phyloP scores from a whole-genome alignment of 2,329 filamentous ascomycete genomes.

The Colletotrichum coccodes region DNA sequence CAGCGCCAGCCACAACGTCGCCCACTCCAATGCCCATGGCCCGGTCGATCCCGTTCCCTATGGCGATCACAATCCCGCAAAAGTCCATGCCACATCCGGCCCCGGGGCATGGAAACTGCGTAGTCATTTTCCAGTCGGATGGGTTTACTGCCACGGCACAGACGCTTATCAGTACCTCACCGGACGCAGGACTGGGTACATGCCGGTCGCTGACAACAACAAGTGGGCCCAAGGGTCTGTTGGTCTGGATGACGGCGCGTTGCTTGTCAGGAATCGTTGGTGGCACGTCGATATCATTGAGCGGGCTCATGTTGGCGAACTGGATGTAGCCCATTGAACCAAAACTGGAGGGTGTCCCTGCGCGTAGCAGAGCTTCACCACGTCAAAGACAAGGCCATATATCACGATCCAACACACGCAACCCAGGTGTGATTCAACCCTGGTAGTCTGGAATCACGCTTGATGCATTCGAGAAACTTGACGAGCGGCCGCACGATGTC shows the following conservation, averaged over 20 bases:
- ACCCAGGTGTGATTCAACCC: no score
- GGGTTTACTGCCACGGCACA: constrained; percentile 48
- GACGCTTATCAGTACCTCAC: constrained; percentile 36
- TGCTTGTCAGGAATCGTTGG: not conserved
- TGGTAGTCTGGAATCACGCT: no score
- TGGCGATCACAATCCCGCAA: constrained; percentile 42
- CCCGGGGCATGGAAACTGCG: constrained; percentile 38
- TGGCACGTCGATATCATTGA: no score
- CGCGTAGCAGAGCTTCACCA: no score
- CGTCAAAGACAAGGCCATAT: no score
- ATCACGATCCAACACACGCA: no score
- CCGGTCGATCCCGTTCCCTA: constrained; percentile 32
- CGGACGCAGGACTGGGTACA: constrained; percentile 1
- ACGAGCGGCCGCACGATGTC: no score
- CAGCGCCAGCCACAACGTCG: constrained; percentile 39
- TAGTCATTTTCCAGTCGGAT: constrained; percentile 45
- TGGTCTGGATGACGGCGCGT: constrained; percentile 2
- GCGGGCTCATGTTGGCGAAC: no score
- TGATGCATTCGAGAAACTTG: no score
- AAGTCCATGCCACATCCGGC: constrained; percentile 47
- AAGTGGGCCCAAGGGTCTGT: not conserved
- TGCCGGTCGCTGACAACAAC: not conserved
- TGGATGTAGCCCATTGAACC: no score
- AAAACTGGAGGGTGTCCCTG: no score
- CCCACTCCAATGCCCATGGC: constrained; percentile 32